These are phyloP conservation scores for Apiospora kogelbergensis DNA, from an alignment of 2,329 filamentous ascomycete genomes.

Conservation along the genomic window DNA sequence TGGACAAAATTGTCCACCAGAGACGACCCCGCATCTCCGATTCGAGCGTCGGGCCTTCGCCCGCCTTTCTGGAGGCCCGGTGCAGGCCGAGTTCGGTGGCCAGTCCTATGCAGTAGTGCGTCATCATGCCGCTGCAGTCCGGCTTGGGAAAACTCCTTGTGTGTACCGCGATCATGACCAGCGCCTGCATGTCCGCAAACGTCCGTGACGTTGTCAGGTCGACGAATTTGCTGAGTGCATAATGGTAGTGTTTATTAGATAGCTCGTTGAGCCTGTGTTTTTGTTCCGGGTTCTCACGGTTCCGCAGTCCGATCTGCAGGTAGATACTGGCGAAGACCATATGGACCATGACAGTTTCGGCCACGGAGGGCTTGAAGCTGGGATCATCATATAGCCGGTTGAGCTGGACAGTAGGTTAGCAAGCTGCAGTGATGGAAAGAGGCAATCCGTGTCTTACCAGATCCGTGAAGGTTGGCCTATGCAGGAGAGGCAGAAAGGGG, in stretches of 20 bases:
- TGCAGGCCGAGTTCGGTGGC: slow-evolving; percentile 77
- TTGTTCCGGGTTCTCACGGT: slow-evolving; percentile 55
- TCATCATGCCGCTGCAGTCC: slow-evolving; percentile 69
- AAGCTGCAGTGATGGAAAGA: neutral
- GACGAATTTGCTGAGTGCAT: slow-evolving; percentile 67
- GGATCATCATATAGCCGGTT: slow-evolving; percentile 69
- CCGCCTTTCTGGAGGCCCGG: slow-evolving; percentile 58
- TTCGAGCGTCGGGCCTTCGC: slow-evolving; percentile 55
- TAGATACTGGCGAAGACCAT: slow-evolving; percentile 79
- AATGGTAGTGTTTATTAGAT: slow-evolving; percentile 79
- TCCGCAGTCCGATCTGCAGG: slow-evolving; percentile 74
- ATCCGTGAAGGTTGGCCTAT: slow-evolving; percentile 70
- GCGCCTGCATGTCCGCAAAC: slow-evolving; percentile 68
- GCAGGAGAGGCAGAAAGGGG: slow-evolving; percentile 73
- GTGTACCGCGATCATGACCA: slow-evolving; percentile 71
- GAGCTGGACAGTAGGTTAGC: slow-evolving; percentile 42
- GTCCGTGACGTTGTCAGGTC: slow-evolving; percentile 62
- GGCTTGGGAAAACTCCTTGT: slow-evolving; percentile 78
- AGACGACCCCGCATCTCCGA: slow-evolving; percentile 75
- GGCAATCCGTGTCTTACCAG: slow-evolving; percentile 50
- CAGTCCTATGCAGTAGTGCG: slow-evolving; percentile 62
- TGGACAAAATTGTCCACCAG: slow-evolving; percentile 71
- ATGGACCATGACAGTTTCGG: slow-evolving; percentile 71
- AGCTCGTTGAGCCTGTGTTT: slow-evolving; percentile 58
- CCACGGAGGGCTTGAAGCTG: slow-evolving; percentile 57